Conservation (phyloP, 2,329 filamentous ascomycete genomes). For the Alternaria sp. region DNA sequence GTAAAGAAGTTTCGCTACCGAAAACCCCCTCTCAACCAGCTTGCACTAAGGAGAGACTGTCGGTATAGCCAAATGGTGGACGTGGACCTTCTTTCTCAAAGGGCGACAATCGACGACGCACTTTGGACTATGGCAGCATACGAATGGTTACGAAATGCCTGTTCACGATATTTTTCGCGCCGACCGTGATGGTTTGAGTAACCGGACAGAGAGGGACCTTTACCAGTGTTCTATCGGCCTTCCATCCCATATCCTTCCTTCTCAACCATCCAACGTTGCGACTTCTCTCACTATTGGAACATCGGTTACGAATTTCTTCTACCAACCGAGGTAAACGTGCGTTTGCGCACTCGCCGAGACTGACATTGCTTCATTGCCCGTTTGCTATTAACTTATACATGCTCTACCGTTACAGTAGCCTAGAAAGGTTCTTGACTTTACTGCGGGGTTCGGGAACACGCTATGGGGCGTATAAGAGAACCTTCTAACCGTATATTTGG, state of each 20-base stretch:
- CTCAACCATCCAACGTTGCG: neutral
- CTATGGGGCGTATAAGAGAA: neutral
- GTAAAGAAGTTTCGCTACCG: neutral
- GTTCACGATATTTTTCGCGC: neutral
- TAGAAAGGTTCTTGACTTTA: neutral
- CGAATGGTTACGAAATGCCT: neutral
- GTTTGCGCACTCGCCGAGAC: neutral
- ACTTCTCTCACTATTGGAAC: neutral
- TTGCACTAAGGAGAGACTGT: neutral
- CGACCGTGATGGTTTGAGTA: neutral
- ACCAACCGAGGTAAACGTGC: neutral
- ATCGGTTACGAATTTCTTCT: neutral
- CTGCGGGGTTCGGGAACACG: neutral
- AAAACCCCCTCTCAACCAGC: neutral
- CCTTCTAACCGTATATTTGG: neutral
- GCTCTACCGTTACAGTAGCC: neutral
- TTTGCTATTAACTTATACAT: neutral
- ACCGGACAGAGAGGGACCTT: neutral
- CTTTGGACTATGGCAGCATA: neutral
- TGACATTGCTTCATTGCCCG: neutral
- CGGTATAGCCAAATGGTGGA: neutral
- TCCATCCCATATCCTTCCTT: neutral
- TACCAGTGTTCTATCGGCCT: neutral
- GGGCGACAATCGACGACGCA: neutral
- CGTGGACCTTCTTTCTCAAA: neutral